A percentile compares a stretch with the other conserved stretches of the same genome.
Conservation (phyloP, 1,284 basidiomycete species). For the Cronartium quercuum region DNA sequence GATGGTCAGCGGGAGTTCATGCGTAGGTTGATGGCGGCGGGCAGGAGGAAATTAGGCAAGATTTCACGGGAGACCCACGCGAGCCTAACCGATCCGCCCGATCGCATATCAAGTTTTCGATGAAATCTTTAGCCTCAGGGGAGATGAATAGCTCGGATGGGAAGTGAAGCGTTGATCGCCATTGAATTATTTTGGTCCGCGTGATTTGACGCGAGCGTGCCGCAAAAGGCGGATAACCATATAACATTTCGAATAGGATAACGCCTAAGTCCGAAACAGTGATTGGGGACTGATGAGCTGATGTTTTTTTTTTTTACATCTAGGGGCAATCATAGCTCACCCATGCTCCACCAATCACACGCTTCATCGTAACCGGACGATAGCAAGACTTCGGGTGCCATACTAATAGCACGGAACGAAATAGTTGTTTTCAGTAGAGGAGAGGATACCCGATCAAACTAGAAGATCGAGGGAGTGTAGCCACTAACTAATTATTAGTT, state of each 20-base stretch:
- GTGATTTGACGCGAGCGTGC: slow-evolving; percentile 48
- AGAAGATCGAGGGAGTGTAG: background rate
- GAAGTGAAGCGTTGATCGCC: slow-evolving; percentile 79
- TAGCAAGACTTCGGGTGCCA: slow-evolving; percentile 92
- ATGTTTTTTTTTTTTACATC: slow-evolving; percentile 59
- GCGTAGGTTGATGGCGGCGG: slow-evolving; percentile 4
- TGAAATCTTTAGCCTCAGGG: slow-evolving; percentile 74
- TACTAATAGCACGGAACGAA: too few relatives aligned
- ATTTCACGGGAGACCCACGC: slow-evolving; percentile 51
- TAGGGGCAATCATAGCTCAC: too few relatives aligned
- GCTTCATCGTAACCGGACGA: slow-evolving; percentile 78
- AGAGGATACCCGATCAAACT: background rate
- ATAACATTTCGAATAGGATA: slow-evolving; percentile 47
- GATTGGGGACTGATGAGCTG: slow-evolving; percentile 47
- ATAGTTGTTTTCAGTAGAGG: background rate
- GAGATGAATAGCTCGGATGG: slow-evolving; percentile 76
- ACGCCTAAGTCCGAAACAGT: slow-evolving; percentile 33
- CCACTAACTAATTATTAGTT: slow-evolving; percentile 45
- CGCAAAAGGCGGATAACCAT: slow-evolving; percentile 70
- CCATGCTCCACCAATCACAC: slow-evolving; percentile 97
- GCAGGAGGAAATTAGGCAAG: slow-evolving; percentile 40
- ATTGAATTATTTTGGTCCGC: slow-evolving; percentile 60
- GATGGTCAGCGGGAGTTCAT: slow-evolving; percentile 40
- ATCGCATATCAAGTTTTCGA: slow-evolving; percentile 82
- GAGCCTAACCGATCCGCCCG: slow-evolving; percentile 80